phyloP scores from a whole-genome alignment of 2,329 filamentous ascomycete genomes.

The Epichloe hybrida region DNA sequence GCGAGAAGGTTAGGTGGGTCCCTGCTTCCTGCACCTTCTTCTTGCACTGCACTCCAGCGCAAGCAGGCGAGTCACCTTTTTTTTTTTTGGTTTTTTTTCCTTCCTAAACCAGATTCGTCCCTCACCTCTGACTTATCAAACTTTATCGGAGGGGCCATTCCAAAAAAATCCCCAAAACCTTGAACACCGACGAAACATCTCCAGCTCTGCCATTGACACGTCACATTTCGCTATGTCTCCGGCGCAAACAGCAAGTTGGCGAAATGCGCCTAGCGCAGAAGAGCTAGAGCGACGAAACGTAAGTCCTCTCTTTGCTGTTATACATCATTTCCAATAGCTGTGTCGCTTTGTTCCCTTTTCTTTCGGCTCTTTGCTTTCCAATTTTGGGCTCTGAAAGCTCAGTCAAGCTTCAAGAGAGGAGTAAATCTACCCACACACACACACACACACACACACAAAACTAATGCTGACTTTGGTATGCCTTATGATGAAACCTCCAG shows the following conservation, averaged over 20 bases:
- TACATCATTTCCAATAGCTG: not conserved
- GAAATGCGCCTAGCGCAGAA: slow-evolving; percentile 31
- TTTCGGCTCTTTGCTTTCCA: not conserved
- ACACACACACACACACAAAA: not conserved
- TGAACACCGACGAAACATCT: not conserved
- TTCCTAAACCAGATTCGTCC: not conserved
- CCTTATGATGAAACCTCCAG: slow-evolving; percentile 28
- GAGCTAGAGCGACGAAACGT: slow-evolving; percentile 51
- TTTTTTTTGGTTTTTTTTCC: too few species aligned
- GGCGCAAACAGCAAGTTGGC: slow-evolving; percentile 21
- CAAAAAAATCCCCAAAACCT: slow-evolving; percentile 1
- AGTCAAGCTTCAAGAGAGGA: not conserved
- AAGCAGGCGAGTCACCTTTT: not conserved
- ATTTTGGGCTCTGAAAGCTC: not conserved
- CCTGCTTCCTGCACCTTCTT: not conserved
- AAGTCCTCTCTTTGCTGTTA: slow-evolving; percentile 9
- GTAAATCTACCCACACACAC: too few species aligned
- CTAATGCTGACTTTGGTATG: not conserved
- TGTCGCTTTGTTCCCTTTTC: not conserved
- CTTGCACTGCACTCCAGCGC: not conserved
- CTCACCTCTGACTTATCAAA: not conserved
- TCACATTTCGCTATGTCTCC: slow-evolving; percentile 17
- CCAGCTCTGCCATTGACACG: not conserved
- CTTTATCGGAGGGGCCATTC: slow-evolving; percentile 2
- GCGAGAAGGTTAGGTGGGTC: not conserved